phyloP scores from a whole-genome alignment of 2,329 filamentous ascomycete species.

The Phaeophleospora eucalypticola region DNA sequence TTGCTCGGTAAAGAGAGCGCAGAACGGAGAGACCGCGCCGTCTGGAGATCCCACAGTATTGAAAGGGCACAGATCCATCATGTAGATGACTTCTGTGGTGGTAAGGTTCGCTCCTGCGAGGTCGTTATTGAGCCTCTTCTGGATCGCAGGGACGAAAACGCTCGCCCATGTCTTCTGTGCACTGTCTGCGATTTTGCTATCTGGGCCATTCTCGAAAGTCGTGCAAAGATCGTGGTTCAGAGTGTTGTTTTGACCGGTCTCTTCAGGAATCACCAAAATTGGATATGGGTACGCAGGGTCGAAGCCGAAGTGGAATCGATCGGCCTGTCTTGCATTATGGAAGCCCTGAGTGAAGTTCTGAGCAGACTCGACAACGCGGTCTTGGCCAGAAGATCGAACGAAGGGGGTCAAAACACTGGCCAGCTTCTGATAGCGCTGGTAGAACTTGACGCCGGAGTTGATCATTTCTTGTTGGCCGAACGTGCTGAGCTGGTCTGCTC shows the following conservation, averaged over 20 bases:
- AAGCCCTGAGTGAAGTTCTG: slow-evolving; percentile 73
- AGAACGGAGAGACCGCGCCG: slow-evolving; percentile 64
- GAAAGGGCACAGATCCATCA: slow-evolving; percentile 91
- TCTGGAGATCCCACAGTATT: slow-evolving; percentile 66
- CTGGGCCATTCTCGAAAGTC: slow-evolving; percentile 60
- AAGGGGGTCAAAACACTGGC: slow-evolving; percentile 60
- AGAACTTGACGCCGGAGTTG: slow-evolving; percentile 73
- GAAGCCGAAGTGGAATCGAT: slow-evolving; percentile 34
- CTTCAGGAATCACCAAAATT: slow-evolving; percentile 69
- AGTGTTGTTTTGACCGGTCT: slow-evolving; percentile 68
- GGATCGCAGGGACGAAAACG: slow-evolving; percentile 64
- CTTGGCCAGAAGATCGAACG: slow-evolving; percentile 64
- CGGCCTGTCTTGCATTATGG: slow-evolving; percentile 50
- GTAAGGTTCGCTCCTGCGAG: slow-evolving; percentile 65
- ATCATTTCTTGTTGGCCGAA: slow-evolving; percentile 68
- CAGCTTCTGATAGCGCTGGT: slow-evolving; percentile 64
- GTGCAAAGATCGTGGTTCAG: slow-evolving; percentile 70
- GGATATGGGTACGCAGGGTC: slow-evolving; percentile 48
- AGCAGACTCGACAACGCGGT: slow-evolving; percentile 70
- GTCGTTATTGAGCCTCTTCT: slow-evolving; percentile 63
- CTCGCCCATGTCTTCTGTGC: slow-evolving; percentile 57
- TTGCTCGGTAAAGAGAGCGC: slow-evolving; percentile 69
- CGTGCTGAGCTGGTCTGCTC: slow-evolving; percentile 62
- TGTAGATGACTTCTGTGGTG: slow-evolving; percentile 57
- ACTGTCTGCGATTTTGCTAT: slow-evolving; percentile 45